A percentile compares a stretch with the other conserved stretches of the same genome.
Conservation (phyloP, 2,329 filamentous ascomycete species). For the Pyricularia sp. region DNA sequence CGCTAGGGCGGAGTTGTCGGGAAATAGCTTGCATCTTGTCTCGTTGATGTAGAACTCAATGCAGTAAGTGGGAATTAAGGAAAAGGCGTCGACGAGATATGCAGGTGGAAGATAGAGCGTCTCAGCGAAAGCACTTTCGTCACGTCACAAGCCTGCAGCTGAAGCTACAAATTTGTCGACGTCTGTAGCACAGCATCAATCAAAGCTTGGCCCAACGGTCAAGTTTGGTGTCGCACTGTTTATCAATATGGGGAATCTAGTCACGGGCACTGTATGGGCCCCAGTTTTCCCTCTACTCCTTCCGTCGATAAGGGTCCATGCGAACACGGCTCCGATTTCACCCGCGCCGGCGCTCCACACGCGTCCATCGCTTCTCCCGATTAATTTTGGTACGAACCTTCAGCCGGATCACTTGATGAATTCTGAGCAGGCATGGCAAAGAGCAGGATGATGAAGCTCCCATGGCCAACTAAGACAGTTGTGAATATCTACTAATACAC, state of each 20-base stretch:
- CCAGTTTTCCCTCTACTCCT: not conserved
- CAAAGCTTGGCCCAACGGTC: constrained; percentile 1
- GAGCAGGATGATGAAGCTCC: no score
- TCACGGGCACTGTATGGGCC: not conserved
- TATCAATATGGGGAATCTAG: no score
- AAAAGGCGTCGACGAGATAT: not conserved
- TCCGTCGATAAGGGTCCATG: not conserved
- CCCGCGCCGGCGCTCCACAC: not conserved
- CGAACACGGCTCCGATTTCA: not conserved
- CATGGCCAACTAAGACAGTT: no score
- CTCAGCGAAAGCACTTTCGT: not conserved
- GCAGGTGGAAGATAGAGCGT: constrained; percentile 6
- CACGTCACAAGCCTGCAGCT: not conserved
- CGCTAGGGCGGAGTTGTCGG: constrained; percentile 58
- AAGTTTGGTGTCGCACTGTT: not conserved
- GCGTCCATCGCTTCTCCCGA: not conserved
- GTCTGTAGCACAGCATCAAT: not conserved
- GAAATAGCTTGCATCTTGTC: constrained; percentile 76
- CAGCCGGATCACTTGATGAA: not conserved
- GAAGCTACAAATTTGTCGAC: constrained; percentile 9
- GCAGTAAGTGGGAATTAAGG: not conserved
- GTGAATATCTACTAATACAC: no score
- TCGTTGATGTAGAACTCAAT: not conserved
- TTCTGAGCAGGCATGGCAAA: not conserved
- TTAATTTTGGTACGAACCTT: not conserved